phyloP scores from a whole-genome alignment of 202 grass and related monocot species.

The Carex sylvatica region DNA sequence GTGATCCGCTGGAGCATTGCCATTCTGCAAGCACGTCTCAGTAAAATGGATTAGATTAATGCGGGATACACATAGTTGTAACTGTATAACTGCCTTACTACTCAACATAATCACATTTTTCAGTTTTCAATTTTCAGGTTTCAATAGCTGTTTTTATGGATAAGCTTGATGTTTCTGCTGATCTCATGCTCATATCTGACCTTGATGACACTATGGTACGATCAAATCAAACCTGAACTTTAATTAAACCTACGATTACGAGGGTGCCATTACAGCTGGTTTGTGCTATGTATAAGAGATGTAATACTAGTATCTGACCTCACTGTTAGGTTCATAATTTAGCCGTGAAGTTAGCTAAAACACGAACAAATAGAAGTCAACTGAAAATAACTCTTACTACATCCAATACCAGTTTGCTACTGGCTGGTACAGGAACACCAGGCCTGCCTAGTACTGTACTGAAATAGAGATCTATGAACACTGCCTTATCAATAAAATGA shows the following conservation, averaged over 20 bases:
- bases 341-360: neutral
- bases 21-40: neutral
- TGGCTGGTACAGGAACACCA: neutral
- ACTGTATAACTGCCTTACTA: neutral
- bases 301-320: neutral
- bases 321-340: neutral
- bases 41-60: neutral
- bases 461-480: conserved; percentile 6
- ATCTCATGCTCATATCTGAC: conserved; percentile 89
- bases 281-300: neutral
- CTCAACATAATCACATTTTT: neutral
- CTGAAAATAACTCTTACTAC: neutral
- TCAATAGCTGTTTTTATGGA: conserved; percentile 39
- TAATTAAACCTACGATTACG: neutral
- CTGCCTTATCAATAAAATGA: neutral
- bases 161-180: conserved; percentile 53
- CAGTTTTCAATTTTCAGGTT: neutral
- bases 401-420: neutral
- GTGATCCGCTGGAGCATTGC: neutral
- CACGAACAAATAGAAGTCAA: neutral
- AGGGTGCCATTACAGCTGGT: neutral
- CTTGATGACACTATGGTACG: conserved; percentile 88
- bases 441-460: neutral
- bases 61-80: neutral
- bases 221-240: neutral